Evolutionary conservation across 441 rosid species (phyloP), one percentile per base, ranked within the genome.

Genomic region (Manihot esculenta): DNA sequence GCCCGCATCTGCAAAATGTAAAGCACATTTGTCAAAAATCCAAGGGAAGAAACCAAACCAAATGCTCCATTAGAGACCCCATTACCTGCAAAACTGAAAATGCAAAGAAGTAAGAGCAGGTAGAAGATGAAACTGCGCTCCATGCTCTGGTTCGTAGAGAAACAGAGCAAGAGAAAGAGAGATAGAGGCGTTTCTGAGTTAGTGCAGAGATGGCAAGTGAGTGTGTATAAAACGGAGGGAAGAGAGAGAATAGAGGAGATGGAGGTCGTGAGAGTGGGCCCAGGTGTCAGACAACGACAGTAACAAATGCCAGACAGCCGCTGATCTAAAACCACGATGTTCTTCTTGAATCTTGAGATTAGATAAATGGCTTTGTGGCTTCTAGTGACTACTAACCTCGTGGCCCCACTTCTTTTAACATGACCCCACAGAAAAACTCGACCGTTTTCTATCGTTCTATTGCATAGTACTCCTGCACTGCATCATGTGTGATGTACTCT

Each of bases 1-100:
- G 33, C 89, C 90, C 27, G 81, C 86, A 61, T 84, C 96, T 87
- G 87, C 73, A 73, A 35, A 55, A 45, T 3, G 61, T 17, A 54
- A 42, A 27, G 21, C 57, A 61, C 30, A n/a, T 9, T n/a, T 13
- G 30, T 21, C 57, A 10, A 11, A 54, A 26, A 10, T 30, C 35
- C 35, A 2, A 15, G 27, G 1, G 9, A 38, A 54, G 30, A 57
- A 63, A 5, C 51, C 35, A 21, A 54, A 54, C 33, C 30, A 27
- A 48, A 26, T 35, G 0, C 14, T 53, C 24, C 33, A 20, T 10
- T 8, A 15, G 20, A 38, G 58, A 3, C 11, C 8, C 11, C 9
- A 20, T 44, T 73, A 84, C 90, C 96, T 87, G 87, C 73, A 51
- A 71, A 49, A 67, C 66, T 26, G 69, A 84, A 50, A 41, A 62